phyloP scores from a whole-genome alignment of 192 early-diverging fungal genomes.

The Linnemannia hyalina region DNA sequence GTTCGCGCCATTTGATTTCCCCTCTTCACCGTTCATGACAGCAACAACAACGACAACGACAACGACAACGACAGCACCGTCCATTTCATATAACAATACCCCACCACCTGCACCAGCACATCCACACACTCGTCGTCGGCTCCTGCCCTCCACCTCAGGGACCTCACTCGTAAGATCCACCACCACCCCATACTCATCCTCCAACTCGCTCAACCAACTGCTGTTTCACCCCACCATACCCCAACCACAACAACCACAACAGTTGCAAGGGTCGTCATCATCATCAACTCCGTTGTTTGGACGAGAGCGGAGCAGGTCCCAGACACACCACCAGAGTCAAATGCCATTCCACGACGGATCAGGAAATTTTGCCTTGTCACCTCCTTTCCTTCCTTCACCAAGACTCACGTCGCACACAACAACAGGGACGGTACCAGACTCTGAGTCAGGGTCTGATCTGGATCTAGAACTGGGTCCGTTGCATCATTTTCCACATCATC shows the following conservation, averaged over 20 bases:
- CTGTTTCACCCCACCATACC: neutral
- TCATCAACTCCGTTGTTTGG: neutral
- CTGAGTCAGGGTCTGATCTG: neutral
- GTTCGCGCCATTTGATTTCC: neutral
- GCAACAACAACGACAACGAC: neutral
- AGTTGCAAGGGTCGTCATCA: neutral
- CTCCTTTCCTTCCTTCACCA: neutral
- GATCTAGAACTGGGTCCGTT: neutral
- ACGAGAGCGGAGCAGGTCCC: neutral
- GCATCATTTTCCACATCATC: neutral
- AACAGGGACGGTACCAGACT: neutral
- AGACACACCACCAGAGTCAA: slow-evolving; percentile 14
- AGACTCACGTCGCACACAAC: neutral
- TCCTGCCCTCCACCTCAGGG: neutral
- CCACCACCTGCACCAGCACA: neutral
- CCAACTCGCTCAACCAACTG: neutral
- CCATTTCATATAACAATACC: neutral
- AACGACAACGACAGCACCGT: neutral
- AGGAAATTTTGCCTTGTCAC: slow-evolving; percentile 15
- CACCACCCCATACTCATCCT: neutral
- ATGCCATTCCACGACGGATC: slow-evolving; percentile 51
- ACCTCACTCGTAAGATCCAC: neutral
- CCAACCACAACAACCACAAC: neutral
- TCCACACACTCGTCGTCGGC: neutral
- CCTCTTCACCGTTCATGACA: neutral